Conservation (phyloP, 2,329 filamentous ascomycete species). For the Apiospora aurea region DNA sequence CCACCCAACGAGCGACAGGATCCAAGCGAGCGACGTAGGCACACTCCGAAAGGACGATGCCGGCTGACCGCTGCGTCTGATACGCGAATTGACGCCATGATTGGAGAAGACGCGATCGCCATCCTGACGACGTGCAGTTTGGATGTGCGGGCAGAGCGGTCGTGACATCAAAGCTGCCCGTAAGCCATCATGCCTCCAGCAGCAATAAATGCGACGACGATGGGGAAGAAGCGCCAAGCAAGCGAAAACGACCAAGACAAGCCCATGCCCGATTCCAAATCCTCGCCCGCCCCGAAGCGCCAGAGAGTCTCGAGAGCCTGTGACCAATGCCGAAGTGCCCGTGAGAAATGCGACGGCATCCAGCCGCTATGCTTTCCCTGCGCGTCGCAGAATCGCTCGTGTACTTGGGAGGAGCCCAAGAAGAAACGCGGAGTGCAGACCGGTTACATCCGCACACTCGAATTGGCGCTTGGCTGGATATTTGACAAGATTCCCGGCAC, state of each 20-base stretch:
- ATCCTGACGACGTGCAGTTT: slow-evolving; percentile 11
- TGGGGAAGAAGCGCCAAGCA: slow-evolving; percentile 40
- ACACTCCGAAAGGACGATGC: slow-evolving; percentile 8
- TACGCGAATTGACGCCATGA: slow-evolving; percentile 10
- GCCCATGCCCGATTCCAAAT: slow-evolving; percentile 22
- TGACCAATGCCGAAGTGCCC: slow-evolving; percentile 70
- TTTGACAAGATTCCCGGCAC: slow-evolving; percentile 67
- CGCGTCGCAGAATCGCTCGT: slow-evolving; percentile 66
- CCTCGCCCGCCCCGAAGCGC: slow-evolving; percentile 55
- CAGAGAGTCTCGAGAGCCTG: slow-evolving; percentile 73
- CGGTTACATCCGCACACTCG: slow-evolving; percentile 79
- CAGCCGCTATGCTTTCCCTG: slow-evolving; percentile 74
- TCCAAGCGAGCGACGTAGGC: background rate
- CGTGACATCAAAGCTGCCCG: background rate
- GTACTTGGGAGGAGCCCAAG: slow-evolving; percentile 75
- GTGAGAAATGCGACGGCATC: slow-evolving; percentile 76
- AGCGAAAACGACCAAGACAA: slow-evolving; percentile 31
- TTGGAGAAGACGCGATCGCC: slow-evolving; percentile 1
- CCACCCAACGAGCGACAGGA: background rate
- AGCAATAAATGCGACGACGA: slow-evolving; percentile 22
- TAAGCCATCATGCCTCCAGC: background rate
- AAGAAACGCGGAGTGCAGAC: slow-evolving; percentile 82
- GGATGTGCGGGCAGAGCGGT: background rate
- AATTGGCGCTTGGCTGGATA: slow-evolving; percentile 71
- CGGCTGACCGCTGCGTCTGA: background rate